These are phyloP conservation scores for Bacidia gigantensis DNA, from an alignment of 495 filamentous ascomycete genomes.

Conservation along the genomic window DNA sequence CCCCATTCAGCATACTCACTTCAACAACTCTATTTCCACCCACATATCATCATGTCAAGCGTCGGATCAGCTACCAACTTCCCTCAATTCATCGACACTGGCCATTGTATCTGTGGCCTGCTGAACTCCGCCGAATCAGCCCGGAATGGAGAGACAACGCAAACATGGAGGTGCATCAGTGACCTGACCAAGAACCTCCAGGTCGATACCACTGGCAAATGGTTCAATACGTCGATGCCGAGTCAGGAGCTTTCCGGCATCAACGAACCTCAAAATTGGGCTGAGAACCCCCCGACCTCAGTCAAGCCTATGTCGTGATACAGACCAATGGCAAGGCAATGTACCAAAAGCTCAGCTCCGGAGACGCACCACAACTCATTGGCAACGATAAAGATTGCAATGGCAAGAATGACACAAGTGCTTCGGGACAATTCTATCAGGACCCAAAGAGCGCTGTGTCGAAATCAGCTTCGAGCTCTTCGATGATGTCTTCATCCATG, in stretches of 20 bases:
- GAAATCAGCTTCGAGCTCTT: not conserved
- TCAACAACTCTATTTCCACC: not conserved
- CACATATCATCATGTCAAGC: conserved; percentile 9
- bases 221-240: conserved; percentile 13
- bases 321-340: conserved; percentile 3
- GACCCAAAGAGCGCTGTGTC: not conserved
- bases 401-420: conserved; percentile 9
- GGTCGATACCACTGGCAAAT: conserved; percentile 10
- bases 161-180: conserved; percentile 15
- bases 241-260: conserved; percentile 16
- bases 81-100: conserved; percentile 12
- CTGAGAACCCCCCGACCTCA: conserved; percentile 14
- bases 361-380: conserved; percentile 7
- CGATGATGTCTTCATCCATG: not conserved
- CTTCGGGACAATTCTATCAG: conserved; percentile 9
- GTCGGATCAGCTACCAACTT: conserved; percentile 11
- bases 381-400: conserved; percentile 11
- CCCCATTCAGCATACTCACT: not conserved
- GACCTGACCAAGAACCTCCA: conserved; percentile 8
- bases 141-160: conserved; percentile 7
- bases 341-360: conserved; percentile 5
- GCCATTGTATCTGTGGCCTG: conserved; percentile 14
- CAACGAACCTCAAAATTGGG: conserved; percentile 13
- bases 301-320: conserved; percentile 6
- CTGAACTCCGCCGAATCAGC: conserved; percentile 6